A percentile compares a stretch with the other conserved stretches of the same genome.
These are phyloP conservation scores for Plenodomus lindquistii DNA, from an alignment of 2,329 filamentous ascomycete species.

Conservation along the genomic window DNA sequence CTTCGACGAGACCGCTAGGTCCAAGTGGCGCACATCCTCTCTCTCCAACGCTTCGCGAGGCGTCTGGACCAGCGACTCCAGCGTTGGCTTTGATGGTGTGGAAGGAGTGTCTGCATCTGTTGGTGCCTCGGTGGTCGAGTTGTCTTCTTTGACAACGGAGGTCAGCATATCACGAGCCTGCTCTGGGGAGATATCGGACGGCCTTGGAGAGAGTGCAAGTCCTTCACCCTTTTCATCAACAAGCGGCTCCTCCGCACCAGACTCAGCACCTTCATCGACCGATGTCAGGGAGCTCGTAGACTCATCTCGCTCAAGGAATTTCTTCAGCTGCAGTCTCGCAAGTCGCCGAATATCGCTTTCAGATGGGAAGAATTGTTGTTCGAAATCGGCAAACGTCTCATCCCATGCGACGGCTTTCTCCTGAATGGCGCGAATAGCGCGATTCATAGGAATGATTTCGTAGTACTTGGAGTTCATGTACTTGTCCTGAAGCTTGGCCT, in stretches of 20 bases:
- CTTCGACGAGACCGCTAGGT: constrained; percentile 59
- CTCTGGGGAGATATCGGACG: constrained; percentile 58
- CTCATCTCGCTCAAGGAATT: constrained; percentile 85
- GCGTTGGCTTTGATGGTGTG: constrained; percentile 9
- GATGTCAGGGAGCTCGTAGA: constrained; percentile 75
- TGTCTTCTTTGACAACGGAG: constrained; percentile 68
- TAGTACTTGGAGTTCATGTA: constrained; percentile 96
- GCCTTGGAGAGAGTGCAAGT: constrained; percentile 36
- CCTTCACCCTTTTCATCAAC: constrained; percentile 37
- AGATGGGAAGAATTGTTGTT: constrained; percentile 86
- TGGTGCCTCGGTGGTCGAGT: constrained; percentile 31
- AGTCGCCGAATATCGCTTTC: constrained; percentile 95
- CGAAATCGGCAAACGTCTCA: constrained; percentile 84
- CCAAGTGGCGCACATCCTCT: constrained; percentile 63
- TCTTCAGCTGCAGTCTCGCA: constrained; percentile 88
- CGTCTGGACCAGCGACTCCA: constrained; percentile 31
- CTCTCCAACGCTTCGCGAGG: constrained; percentile 48
- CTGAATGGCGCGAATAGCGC: constrained; percentile 84
- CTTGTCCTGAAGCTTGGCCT: constrained; percentile 80
- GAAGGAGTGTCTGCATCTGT: constrained; percentile 8
- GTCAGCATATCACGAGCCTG: constrained; percentile 66
- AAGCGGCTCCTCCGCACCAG: constrained; percentile 33
- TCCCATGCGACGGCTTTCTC: constrained; percentile 96
- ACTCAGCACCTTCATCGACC: constrained; percentile 67
- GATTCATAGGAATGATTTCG: constrained; percentile 92